phyloP scores from a whole-genome alignment of 140 eudicot species.

The Bidens hawaiensis region DNA sequence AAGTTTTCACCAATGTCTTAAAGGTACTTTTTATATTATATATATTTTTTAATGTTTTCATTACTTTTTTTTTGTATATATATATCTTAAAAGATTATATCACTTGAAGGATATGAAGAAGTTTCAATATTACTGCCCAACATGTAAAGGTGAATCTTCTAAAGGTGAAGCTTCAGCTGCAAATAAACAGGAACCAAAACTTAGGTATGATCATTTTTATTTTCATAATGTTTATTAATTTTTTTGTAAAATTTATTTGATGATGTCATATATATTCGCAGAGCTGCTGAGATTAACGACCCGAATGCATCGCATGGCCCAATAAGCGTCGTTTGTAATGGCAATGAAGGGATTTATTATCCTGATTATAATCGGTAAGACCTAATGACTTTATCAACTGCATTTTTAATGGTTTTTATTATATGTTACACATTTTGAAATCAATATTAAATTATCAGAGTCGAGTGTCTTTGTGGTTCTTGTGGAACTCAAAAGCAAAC shows the following conservation, averaged over 20 bases:
- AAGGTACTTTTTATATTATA: constrained; percentile 44
- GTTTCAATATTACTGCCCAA: constrained; percentile 73
- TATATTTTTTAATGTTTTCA: not conserved
- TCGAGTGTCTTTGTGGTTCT: constrained; percentile 79
- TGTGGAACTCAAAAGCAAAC: constrained; percentile 72
- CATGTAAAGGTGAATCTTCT: constrained; percentile 47
- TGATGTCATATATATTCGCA: constrained; percentile 26
- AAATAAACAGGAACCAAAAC: constrained; percentile 16
- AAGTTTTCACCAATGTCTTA: constrained; percentile 43
- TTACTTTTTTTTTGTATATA: not conserved
- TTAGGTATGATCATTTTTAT: constrained; percentile 47
- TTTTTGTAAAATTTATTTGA: not conserved
- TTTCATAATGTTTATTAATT: not conserved
- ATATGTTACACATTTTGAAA: too few species aligned
- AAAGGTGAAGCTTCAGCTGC: constrained; percentile 24
- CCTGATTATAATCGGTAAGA: constrained; percentile 71
- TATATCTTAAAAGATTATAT: constrained; percentile 13
- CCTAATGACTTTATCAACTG: not conserved
- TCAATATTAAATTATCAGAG: too few species aligned
- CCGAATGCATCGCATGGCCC: constrained; percentile 37
- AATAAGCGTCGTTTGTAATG: constrained; percentile 69
- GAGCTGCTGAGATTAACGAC: constrained; percentile 31
- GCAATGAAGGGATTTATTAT: constrained; percentile 70
- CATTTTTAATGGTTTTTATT: not conserved
- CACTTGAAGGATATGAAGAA: constrained; percentile 46